Percentiles rank a stretch among this genome's conserved stretches.
Conservation (phyloP, 129 eudicot genomes). For the Flaveria robusta region DNA sequence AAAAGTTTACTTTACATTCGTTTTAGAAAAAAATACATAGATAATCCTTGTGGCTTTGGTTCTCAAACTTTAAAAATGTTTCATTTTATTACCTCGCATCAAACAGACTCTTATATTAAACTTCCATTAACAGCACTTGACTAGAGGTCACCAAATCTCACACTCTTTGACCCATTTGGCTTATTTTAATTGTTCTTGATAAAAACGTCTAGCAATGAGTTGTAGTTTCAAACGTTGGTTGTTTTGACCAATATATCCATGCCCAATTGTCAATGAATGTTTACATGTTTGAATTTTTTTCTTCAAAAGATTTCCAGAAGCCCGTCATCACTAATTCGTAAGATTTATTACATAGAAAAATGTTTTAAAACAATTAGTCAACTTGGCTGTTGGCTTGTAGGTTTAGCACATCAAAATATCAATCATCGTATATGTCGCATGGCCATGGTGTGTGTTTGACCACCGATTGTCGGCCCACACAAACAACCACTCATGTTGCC, state of each 20-base stretch:
- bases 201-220: background rate
- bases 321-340: background rate
- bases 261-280: background rate
- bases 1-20: background rate
- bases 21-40: too few species aligned
- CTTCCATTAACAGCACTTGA: background rate
- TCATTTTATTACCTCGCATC: too few species aligned
- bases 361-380: background rate
- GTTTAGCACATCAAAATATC: too few species aligned
- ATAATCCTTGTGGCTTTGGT: too few species aligned
- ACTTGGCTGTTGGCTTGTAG: background rate
- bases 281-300: background rate
- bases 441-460: too few species aligned
- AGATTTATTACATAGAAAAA: background rate
- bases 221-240: slow-evolving; percentile 8
- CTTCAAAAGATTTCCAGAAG: background rate
- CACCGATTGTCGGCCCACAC: too few species aligned
- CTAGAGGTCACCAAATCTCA: background rate
- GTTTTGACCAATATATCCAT: slow-evolving; percentile 4
- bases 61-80: too few species aligned
- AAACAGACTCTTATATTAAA: background rate
- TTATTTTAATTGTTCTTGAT: background rate
- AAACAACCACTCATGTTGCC: too few species aligned
- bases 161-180: background rate
- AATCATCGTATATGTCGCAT: too few species aligned